phyloP scores from a whole-genome alignment of 345 rosid genomes.

The Brassica rapa region DNA sequence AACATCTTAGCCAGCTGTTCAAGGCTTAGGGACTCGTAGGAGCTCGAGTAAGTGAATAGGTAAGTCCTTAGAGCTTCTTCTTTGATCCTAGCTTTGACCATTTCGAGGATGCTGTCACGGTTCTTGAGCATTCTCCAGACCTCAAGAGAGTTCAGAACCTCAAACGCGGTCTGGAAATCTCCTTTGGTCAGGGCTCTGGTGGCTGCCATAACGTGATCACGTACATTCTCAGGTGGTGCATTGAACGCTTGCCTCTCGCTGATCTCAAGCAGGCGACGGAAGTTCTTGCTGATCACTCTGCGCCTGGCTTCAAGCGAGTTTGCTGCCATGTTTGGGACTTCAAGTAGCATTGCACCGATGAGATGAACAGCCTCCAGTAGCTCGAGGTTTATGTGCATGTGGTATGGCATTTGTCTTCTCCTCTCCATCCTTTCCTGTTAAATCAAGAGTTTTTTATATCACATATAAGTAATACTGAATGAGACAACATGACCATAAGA shows the following conservation, averaged over 20 bases:
- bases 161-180: conserved; percentile 66
- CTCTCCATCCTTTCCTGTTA: conserved; percentile 85
- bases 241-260: conserved; percentile 83
- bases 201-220: conserved; percentile 94
- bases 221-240: conserved; percentile 82
- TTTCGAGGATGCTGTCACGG: conserved; percentile 57
- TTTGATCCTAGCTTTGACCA: conserved; percentile 80
- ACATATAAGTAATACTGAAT: not conserved
- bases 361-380: conserved; percentile 91
- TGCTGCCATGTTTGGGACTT: conserved; percentile 93
- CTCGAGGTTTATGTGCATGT: conserved; percentile 96
- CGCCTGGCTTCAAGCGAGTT: conserved; percentile 63
- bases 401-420: conserved; percentile 96
- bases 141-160: conserved; percentile 69
- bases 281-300: conserved; percentile 80
- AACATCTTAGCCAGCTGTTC: conserved; percentile 77
- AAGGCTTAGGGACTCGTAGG: conserved; percentile 66
- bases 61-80: conserved; percentile 87
- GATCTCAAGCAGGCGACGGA: conserved; percentile 74
- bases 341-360: conserved; percentile 90
- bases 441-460: not conserved
- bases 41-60: conserved; percentile 65
- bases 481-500: not conserved
- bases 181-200: conserved; percentile 78
- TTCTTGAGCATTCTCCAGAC: conserved; percentile 77